These are phyloP conservation scores for Marsdenia floribunda DNA, from an alignment of 257 asterid genomes.

Conservation along the genomic window DNA sequence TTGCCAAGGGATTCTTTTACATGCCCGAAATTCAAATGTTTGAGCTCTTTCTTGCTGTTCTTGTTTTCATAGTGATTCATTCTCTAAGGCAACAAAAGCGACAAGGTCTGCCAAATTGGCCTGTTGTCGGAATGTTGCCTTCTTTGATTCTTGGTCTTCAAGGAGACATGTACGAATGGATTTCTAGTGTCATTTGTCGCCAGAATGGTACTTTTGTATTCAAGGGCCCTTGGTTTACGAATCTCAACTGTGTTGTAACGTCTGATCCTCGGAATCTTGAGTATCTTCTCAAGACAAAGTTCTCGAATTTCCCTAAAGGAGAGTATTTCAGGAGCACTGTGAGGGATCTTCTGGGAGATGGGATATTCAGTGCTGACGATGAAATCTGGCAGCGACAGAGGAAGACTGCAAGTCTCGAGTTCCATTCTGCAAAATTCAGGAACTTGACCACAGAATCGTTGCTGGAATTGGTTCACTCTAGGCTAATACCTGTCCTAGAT, in stretches of 20 bases:
- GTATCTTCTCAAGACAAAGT: constrained; percentile 71
- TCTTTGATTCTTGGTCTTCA: constrained; percentile 56
- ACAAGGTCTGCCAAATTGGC: constrained; percentile 73
- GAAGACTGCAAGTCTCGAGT: constrained; percentile 79
- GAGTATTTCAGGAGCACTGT: constrained; percentile 59
- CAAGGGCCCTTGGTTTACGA: constrained; percentile 78
- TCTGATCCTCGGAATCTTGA: constrained; percentile 76
- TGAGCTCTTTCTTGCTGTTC: constrained; percentile 46
- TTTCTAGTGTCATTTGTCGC: constrained; percentile 40
- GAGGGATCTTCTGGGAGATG: constrained; percentile 72
- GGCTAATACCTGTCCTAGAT: constrained; percentile 69
- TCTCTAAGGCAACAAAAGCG: constrained; percentile 36
- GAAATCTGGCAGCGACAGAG: constrained; percentile 77
- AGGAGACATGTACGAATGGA: constrained; percentile 71
- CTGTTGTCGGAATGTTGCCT: constrained; percentile 83
- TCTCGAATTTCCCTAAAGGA: constrained; percentile 78
- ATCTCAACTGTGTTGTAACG: constrained; percentile 79
- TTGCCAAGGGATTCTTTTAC: constrained; percentile 11
- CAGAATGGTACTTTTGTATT: constrained; percentile 69
- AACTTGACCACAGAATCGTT: constrained; percentile 62
- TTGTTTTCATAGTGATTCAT: constrained; percentile 48
- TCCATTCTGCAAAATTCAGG: constrained; percentile 74
- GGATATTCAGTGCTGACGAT: constrained; percentile 78
- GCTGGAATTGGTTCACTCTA: constrained; percentile 63
- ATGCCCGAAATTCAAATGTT: constrained; percentile 53